phyloP scores from a whole-genome alignment of 768 basidiomycete genomes.

The Termitomyces titanicus region DNA sequence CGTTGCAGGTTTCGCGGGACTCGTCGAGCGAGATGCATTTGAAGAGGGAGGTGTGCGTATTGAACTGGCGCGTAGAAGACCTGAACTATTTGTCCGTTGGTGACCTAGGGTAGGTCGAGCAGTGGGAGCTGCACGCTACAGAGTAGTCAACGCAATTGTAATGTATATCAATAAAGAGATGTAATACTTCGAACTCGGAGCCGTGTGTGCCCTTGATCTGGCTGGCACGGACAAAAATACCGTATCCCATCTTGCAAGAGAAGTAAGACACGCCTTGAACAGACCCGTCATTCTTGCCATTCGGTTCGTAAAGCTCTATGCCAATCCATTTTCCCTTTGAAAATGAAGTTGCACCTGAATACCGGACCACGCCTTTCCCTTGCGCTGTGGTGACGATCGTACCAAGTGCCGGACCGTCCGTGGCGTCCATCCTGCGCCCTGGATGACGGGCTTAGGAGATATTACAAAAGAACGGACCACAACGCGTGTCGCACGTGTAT shows the following conservation, averaged over 20 bases:
- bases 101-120: constrained; percentile 42
- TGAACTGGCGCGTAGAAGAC: constrained; percentile 36
- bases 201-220: constrained; percentile 69
- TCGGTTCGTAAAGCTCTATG: constrained; percentile 76
- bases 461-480: not conserved
- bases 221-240: constrained; percentile 86
- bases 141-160: not conserved
- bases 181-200: constrained; percentile 32
- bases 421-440: constrained; percentile 8
- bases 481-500: constrained; percentile 2
- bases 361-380: constrained; percentile 83
- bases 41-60: constrained; percentile 40
- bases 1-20: constrained; percentile 48
- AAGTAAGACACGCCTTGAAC: constrained; percentile 83
- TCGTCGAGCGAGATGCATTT: constrained; percentile 55
- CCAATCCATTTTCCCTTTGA: constrained; percentile 93
- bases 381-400: constrained; percentile 77
- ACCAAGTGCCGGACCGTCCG: constrained; percentile 43
- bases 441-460: not conserved
- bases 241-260: constrained; percentile 67
- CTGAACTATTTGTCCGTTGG: constrained; percentile 55
- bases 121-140: constrained; percentile 23
- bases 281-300: constrained; percentile 95
- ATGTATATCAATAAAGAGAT: not conserved
- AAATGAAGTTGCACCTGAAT: constrained; percentile 80